Percentiles rank a stretch among this genome's conserved stretches.
These are phyloP conservation scores for Leucocoprinus sp. DNA, from an alignment of 768 basidiomycete genomes.

Conservation along the genomic window DNA sequence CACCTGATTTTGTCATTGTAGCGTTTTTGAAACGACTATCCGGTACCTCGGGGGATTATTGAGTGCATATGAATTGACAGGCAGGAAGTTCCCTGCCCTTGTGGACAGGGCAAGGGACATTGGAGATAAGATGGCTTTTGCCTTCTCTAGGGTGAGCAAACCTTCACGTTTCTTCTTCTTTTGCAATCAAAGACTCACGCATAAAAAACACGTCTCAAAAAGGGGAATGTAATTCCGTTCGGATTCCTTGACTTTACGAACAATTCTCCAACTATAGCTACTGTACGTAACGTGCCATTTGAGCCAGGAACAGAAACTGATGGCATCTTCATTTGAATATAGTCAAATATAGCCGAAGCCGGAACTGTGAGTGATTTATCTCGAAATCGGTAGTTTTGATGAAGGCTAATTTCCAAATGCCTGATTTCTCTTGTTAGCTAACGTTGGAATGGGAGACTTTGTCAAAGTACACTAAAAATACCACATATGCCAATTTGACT, in stretches of 20 bases:
- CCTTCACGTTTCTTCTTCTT: too few relatives aligned
- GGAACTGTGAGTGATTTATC: slow-evolving; percentile 44
- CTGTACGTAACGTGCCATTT: slow-evolving; percentile 19
- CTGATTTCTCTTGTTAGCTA: neutral
- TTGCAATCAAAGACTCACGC: too few relatives aligned
- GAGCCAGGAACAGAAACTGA: neutral
- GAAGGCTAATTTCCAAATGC: neutral
- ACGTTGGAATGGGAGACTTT: slow-evolving; percentile 51
- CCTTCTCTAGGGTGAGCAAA: slow-evolving; percentile 57
- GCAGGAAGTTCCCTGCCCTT: slow-evolving; percentile 37
- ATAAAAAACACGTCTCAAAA: too few relatives aligned
- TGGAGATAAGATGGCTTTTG: slow-evolving; percentile 54
- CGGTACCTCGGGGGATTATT: slow-evolving; percentile 63
- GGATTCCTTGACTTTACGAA: slow-evolving; percentile 33
- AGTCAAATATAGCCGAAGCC: slow-evolving; percentile 43
- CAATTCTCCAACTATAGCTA: slow-evolving; percentile 32
- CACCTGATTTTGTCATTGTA: slow-evolving; percentile 16
- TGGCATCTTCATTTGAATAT: neutral
- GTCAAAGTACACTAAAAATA: slow-evolving; percentile 49
- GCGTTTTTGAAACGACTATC: slow-evolving; percentile 73
- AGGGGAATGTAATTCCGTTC: slow-evolving; percentile 34
- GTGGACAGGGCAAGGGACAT: slow-evolving; percentile 56
- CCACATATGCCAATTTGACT: slow-evolving; percentile 48
- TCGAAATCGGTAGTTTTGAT: too few relatives aligned
- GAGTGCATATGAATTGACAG: slow-evolving; percentile 63